Percentiles rank a stretch among this genome's conserved stretches.
phyloP scores from a whole-genome alignment of 2,329 filamentous ascomycete species.

The Clonostachys rhizophaga region DNA sequence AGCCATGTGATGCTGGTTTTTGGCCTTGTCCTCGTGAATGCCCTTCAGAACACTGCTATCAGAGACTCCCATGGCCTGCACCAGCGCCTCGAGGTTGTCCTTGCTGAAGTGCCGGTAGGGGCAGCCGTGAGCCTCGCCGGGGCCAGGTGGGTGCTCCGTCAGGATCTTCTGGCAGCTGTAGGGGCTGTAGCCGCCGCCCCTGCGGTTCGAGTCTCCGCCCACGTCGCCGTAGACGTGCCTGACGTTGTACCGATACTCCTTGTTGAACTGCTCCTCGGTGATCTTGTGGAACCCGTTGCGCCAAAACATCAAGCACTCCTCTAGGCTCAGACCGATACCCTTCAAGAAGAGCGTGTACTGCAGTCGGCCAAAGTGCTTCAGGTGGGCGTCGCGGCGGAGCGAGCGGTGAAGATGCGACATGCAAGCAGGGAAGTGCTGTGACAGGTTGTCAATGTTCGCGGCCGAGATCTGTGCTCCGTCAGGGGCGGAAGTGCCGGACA shows the following conservation, averaged over 20 bases:
- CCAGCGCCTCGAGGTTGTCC: slow-evolving; percentile 75
- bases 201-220: slow-evolving; percentile 82
- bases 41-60: slow-evolving; percentile 75
- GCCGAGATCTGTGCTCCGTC: slow-evolving; percentile 73
- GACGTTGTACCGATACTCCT: slow-evolving; percentile 95
- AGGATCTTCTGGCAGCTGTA: slow-evolving; percentile 95
- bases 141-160: slow-evolving; percentile 79
- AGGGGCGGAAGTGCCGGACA: slow-evolving; percentile 54
- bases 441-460: slow-evolving; percentile 72
- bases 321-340: slow-evolving; percentile 86
- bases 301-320: slow-evolving; percentile 92
- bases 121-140: slow-evolving; percentile 91
- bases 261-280: slow-evolving; percentile 93
- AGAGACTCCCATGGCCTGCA: slow-evolving; percentile 74
- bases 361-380: slow-evolving; percentile 89
- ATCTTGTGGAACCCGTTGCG: slow-evolving; percentile 78
- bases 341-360: slow-evolving; percentile 98
- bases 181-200: slow-evolving; percentile 82
- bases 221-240: slow-evolving; percentile 95
- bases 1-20: slow-evolving; percentile 87
- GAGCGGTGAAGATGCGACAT: slow-evolving; percentile 90
- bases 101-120: slow-evolving; percentile 89
- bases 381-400: slow-evolving; percentile 79
- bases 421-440: slow-evolving; percentile 82
- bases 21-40: slow-evolving; percentile 84